Percentiles rank a stretch among this genome's conserved stretches.
These are phyloP conservation scores for Annulohypoxylon bovei DNA, from an alignment of 495 filamentous ascomycete species.

Conservation along the genomic window DNA sequence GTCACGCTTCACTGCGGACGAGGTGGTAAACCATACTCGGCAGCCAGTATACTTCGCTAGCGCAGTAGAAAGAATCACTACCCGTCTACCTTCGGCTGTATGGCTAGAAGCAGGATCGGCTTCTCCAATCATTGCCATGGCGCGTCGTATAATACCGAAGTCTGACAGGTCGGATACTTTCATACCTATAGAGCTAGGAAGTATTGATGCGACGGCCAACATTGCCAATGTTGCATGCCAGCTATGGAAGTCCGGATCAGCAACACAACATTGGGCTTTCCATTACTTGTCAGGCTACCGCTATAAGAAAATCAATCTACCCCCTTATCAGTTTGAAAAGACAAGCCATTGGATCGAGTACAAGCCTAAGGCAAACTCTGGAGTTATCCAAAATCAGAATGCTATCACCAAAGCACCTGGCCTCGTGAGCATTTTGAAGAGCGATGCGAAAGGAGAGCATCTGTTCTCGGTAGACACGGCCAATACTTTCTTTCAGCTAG, in stretches of 20 bases:
- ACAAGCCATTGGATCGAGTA: constrained; percentile 4
- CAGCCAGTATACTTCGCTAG: background rate
- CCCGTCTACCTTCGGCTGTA: background rate
- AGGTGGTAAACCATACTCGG: constrained; percentile 2
- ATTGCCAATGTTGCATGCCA: background rate
- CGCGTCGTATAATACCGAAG: background rate
- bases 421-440: background rate
- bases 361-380: background rate
- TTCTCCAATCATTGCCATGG: background rate
- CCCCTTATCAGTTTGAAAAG: constrained; percentile 6
- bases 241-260: background rate
- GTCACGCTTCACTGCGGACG: background rate
- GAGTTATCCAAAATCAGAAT: background rate
- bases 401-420: background rate
- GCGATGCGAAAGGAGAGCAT: background rate
- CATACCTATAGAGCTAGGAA: background rate
- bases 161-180: background rate
- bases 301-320: background rate
- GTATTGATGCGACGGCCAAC: background rate
- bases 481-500: background rate
- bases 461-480: background rate
- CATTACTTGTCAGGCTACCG: background rate
- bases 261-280: background rate
- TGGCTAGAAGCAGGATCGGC: constrained; percentile 6
- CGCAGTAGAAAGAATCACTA: constrained; percentile 4